These are phyloP conservation scores for Cladosporium velox DNA, from an alignment of 2,329 filamentous ascomycete species.

Conservation along the genomic window DNA sequence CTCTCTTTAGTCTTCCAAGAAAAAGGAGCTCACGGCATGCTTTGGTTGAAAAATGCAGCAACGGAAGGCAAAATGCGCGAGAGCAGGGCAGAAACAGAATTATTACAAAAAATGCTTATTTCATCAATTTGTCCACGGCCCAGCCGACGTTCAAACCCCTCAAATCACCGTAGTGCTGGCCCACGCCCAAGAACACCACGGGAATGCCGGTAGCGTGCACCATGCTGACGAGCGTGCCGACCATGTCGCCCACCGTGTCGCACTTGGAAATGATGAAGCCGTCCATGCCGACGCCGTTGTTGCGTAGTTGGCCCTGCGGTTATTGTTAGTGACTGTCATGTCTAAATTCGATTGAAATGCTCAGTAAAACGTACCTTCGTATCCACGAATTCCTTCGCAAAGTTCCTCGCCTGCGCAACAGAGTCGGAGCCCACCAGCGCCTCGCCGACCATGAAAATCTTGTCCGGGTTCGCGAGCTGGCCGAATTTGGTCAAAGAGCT, in stretches of 20 bases:
- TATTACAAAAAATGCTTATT: slow-evolving; percentile 29
- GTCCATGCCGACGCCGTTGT: slow-evolving; percentile 73
- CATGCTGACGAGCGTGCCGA: slow-evolving; percentile 91
- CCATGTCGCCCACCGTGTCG: slow-evolving; percentile 99
- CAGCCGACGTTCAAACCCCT: slow-evolving; percentile 65
- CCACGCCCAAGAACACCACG: slow-evolving; percentile 83
- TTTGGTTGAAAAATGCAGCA: no score
- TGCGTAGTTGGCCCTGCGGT: slow-evolving; percentile 33
- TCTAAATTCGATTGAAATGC: neutral
- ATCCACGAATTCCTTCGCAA: slow-evolving; percentile 78
- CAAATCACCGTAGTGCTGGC: slow-evolving; percentile 68
- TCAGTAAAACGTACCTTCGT: slow-evolving; percentile 29
- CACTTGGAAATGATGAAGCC: slow-evolving; percentile 99
- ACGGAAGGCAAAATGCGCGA: no score
- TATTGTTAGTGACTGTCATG: slow-evolving; percentile 5
- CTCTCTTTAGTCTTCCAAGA: no score
- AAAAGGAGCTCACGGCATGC: no score
- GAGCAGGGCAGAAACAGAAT: no score
- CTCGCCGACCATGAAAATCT: slow-evolving; percentile 96
- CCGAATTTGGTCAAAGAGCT: slow-evolving; percentile 95
- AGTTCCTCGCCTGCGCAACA: slow-evolving; percentile 93
- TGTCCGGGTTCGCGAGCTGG: slow-evolving; percentile 92
- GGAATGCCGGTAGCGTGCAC: slow-evolving; percentile 95
- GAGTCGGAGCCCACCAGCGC: slow-evolving; percentile 94
- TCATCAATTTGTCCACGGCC: slow-evolving; percentile 64